These are phyloP conservation scores for Quaeritorhiza haematococci DNA, from an alignment of 371 early-diverging fungal species.

Conservation along the genomic window DNA sequence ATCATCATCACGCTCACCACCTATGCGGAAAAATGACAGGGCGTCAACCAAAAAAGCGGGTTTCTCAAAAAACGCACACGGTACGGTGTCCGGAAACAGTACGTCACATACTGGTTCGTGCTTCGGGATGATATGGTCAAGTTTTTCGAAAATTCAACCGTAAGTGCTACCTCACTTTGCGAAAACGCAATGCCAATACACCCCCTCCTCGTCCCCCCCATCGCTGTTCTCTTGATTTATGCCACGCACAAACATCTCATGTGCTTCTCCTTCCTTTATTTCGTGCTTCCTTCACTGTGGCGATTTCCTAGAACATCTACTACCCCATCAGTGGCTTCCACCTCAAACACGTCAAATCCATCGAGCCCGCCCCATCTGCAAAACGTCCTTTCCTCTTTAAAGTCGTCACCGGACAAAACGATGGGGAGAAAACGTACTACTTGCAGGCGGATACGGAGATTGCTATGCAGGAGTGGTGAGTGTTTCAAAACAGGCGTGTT, in stretches of 20 bases:
- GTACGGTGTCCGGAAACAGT: slow-evolving; percentile 24
- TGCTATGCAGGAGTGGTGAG: slow-evolving; percentile 51
- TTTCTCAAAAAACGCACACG: slow-evolving; percentile 52
- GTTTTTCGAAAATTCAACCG: slow-evolving; percentile 57
- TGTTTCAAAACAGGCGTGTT: not conserved
- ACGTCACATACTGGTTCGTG: slow-evolving; percentile 63
- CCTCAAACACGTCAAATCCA: slow-evolving; percentile 54
- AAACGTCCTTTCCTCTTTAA: slow-evolving; percentile 52
- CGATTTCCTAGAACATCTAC: slow-evolving; percentile 48
- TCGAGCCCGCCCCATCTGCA: slow-evolving; percentile 44
- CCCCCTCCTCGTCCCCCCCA: no score
- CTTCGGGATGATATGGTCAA: slow-evolving; percentile 59
- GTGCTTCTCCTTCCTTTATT: not conserved
- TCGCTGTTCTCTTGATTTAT: no score
- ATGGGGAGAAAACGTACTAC: no score
- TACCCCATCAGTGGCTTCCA: slow-evolving; percentile 66
- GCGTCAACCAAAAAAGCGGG: slow-evolving; percentile 50
- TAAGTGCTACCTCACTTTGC: slow-evolving; percentile 9
- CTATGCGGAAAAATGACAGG: not conserved
- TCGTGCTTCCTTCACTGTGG: not conserved
- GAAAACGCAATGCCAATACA: not conserved
- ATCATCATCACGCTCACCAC: not conserved
- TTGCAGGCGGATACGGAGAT: slow-evolving; percentile 47
- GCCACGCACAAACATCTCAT: no score
- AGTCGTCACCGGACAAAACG: slow-evolving; percentile 47